phyloP scores from a whole-genome alignment of 2,329 filamentous ascomycete species.

The Fusarium sp. region DNA sequence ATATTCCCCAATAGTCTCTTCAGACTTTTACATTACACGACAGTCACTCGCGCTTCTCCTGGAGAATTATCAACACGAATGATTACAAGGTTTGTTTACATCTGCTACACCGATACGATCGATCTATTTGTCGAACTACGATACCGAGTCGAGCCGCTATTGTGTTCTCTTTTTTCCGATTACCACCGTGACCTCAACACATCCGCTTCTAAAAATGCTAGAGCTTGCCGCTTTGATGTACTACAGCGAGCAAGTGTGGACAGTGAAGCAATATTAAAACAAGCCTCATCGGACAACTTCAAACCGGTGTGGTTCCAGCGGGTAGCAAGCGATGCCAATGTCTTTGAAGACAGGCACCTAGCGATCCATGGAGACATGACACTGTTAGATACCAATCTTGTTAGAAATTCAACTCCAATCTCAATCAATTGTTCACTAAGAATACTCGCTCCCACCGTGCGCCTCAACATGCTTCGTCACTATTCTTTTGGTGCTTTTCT shows the following conservation, averaged over 20 bases:
- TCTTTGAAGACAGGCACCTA: slow-evolving; percentile 49
- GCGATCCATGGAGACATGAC: slow-evolving; percentile 57
- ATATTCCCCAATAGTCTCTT: slow-evolving; percentile 16
- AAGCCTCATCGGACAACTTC: slow-evolving; percentile 46
- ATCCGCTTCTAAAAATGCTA: slow-evolving; percentile 74
- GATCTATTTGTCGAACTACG: slow-evolving; percentile 1
- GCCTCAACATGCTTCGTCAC: slow-evolving; percentile 3
- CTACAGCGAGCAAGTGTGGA: slow-evolving; percentile 77
- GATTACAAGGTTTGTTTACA: slow-evolving; percentile 40
- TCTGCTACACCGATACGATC: slow-evolving; percentile 7
- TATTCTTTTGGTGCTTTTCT: not conserved
- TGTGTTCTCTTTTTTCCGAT: not conserved
- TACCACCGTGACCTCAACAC: slow-evolving; percentile 11
- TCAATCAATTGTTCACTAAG: slow-evolving; percentile 10
- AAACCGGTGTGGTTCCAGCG: slow-evolving; percentile 49
- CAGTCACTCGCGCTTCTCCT: slow-evolving; percentile 14
- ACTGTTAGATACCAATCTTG: slow-evolving; percentile 1
- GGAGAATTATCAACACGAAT: slow-evolving; percentile 33
- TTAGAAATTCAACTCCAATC: slow-evolving; percentile 14
- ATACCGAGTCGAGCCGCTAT: not conserved
- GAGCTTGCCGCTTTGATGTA: slow-evolving; percentile 72
- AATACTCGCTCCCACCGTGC: slow-evolving; percentile 2
- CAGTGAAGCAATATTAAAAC: slow-evolving; percentile 75
- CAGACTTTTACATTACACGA: not conserved
- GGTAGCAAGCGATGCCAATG: slow-evolving; percentile 50